phyloP scores from a whole-genome alignment of 1,284 basidiomycete species.

The Moesziomyces sp. region DNA sequence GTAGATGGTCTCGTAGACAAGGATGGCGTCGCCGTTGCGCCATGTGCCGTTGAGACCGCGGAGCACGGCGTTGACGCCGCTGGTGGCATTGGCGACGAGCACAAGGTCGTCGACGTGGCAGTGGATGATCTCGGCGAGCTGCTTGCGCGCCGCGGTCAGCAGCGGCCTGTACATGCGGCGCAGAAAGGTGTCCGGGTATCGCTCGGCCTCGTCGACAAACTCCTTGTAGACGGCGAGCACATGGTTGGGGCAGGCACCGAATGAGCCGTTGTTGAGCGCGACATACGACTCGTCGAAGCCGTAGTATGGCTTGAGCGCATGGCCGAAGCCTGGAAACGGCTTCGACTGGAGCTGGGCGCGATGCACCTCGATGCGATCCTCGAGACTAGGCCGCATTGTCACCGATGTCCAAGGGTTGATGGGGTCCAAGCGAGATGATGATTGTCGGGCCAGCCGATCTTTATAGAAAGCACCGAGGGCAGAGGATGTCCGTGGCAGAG shows the following conservation, averaged over 20 bases:
- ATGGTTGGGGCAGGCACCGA: slow-evolving; percentile 43
- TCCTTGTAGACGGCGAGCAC: slow-evolving; percentile 28
- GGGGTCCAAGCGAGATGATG: background rate
- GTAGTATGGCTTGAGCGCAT: slow-evolving; percentile 25
- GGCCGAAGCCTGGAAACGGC: slow-evolving; percentile 39
- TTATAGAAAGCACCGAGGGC: background rate
- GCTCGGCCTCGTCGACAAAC: slow-evolving; percentile 26
- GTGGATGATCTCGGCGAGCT: slow-evolving; percentile 20
- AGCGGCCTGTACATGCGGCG: slow-evolving; percentile 21
- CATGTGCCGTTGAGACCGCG: slow-evolving; percentile 53
- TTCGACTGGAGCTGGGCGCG: slow-evolving; percentile 11
- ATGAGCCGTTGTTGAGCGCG: slow-evolving; percentile 45
- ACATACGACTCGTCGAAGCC: slow-evolving; percentile 38
- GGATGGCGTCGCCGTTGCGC: slow-evolving; percentile 59
- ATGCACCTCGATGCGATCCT: slow-evolving; percentile 18
- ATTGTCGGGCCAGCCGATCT: background rate
- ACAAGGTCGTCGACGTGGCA: slow-evolving; percentile 55
- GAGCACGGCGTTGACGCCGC: slow-evolving; percentile 63
- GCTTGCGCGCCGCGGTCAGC: slow-evolving; percentile 12
- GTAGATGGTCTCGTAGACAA: slow-evolving; percentile 59
- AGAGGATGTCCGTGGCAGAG: too few species aligned
- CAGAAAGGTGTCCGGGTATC: slow-evolving; percentile 30
- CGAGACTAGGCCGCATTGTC: slow-evolving; percentile 4
- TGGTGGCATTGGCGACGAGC: slow-evolving; percentile 64
- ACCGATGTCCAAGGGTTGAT: too few species aligned